These are phyloP conservation scores for Gaultheria prostrata DNA, from an alignment of 148 eudicot genomes.

Conservation along the genomic window DNA sequence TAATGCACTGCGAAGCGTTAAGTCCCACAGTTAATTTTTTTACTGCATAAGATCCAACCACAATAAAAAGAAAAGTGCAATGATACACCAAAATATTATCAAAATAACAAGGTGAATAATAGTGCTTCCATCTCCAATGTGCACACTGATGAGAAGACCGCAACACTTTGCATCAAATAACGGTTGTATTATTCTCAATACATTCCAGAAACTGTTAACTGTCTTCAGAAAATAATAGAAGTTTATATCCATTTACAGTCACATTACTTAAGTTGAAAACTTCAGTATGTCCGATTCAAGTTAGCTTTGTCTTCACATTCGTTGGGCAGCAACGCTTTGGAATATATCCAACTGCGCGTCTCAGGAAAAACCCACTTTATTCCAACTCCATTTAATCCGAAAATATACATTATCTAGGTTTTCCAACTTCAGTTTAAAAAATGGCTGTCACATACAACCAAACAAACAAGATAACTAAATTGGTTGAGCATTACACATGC, in stretches of 20 bases:
- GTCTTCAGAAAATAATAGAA: background rate
- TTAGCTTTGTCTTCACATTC: background rate
- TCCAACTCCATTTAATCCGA: background rate
- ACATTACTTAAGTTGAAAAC: background rate
- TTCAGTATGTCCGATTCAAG: background rate
- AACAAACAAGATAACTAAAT: slow-evolving; percentile 13
- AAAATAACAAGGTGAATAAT: background rate
- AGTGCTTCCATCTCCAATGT: background rate
- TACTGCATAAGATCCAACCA: background rate
- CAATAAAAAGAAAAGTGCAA: background rate
- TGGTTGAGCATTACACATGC: slow-evolving; percentile 80
- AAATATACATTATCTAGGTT: background rate
- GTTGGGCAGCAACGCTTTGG: background rate
- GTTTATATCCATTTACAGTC: background rate
- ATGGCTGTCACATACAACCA: background rate
- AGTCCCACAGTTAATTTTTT: background rate
- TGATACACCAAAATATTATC: background rate
- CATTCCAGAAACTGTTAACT: background rate
- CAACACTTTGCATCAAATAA: background rate
- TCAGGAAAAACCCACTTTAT: background rate
- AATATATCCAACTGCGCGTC: background rate
- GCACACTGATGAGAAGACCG: background rate
- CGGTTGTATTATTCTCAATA: background rate
- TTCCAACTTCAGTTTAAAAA: background rate
- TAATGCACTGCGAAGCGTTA: background rate